phyloP scores from a whole-genome alignment of 257 asterid species.

The Linderniella brevidens region DNA sequence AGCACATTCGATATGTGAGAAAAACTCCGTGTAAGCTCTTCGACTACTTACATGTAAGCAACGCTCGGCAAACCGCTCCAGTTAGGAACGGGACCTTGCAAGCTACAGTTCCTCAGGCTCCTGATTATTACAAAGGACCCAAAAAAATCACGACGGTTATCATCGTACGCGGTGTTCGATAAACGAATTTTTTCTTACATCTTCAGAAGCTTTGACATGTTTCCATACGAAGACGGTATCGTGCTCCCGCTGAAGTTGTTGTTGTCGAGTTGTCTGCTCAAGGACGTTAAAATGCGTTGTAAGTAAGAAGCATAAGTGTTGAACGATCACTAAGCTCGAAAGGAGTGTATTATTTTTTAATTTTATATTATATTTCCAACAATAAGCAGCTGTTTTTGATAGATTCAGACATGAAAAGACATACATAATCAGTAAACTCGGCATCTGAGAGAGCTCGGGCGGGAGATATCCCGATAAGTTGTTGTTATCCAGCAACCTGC shows the following conservation, averaged over 20 bases:
- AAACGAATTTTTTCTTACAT: slow-evolving; percentile 24
- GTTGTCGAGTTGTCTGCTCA: slow-evolving; percentile 59
- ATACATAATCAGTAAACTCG: slow-evolving; percentile 4
- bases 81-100: slow-evolving; percentile 71
- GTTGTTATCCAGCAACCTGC: slow-evolving; percentile 66
- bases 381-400: no score
- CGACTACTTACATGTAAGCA: slow-evolving; percentile 58
- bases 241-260: slow-evolving; percentile 41
- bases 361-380: no score
- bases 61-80: slow-evolving; percentile 49
- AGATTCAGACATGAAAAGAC: slow-evolving; percentile 1
- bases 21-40: background rate
- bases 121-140: slow-evolving; percentile 25
- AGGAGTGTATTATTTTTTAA: background rate
- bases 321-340: background rate
- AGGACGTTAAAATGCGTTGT: background rate
- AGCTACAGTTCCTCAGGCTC: slow-evolving; percentile 95
- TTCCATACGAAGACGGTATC: slow-evolving; percentile 45
- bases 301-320: slow-evolving; percentile 1
- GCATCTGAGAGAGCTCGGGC: slow-evolving; percentile 5
- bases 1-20: background rate
- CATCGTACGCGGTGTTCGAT: no score
- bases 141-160: background rate
- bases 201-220: slow-evolving; percentile 34
- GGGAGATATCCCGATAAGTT: slow-evolving; percentile 55